Base-by-base conservation (phyloP, 805 yeast genomes). In the Candida andamanensis region DNA sequence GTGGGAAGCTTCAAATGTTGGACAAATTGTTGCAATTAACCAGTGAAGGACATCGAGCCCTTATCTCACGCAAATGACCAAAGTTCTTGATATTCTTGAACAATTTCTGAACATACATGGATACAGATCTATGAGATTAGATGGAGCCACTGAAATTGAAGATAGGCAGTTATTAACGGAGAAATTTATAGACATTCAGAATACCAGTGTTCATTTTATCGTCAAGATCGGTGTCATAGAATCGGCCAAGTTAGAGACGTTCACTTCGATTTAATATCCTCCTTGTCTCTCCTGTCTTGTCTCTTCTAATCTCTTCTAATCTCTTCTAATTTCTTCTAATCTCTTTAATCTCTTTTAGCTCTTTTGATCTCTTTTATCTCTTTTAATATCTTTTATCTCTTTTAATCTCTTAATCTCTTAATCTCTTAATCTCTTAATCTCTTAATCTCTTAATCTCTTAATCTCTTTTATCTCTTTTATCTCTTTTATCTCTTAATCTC, bases 51-150 rank as follows among this genome's bases (percentile, higher is more conserved):
- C 99, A 92, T 53, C 70, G 98, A 40, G 97, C 95, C 0, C 69
- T 92, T 40, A 90, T 92, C 94, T 92, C 63, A 92, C 99, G 0
- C 99, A 92, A 52, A 92, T 92, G 99, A 90, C 98, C 2, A 85
- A 85, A 51, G 97, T 92, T 6, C 67, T 92, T 56, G 98, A 92
- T 58, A 78, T 94, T 26, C 60, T 92, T 35, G 99, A 92, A 52
- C 90, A 85, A 52, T 94, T 92, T 50, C 66, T 92, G 60, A 92
- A 90, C 54, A 82, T 86, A 45, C 95, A 89, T 60, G 98, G 98
- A 8, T 86, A 86, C 55, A 69, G 95, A 29, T 92, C 92, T 54
- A 74, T 90, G 86, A 75, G 99, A 53, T 67, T 92, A 41, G 99
- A 92, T 58, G 99, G 99, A 46, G 87, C 97, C 1, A 92, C 99